Conservation (phyloP, 169 alveolate species). For the Plasmodium cynomolgi region DNA sequence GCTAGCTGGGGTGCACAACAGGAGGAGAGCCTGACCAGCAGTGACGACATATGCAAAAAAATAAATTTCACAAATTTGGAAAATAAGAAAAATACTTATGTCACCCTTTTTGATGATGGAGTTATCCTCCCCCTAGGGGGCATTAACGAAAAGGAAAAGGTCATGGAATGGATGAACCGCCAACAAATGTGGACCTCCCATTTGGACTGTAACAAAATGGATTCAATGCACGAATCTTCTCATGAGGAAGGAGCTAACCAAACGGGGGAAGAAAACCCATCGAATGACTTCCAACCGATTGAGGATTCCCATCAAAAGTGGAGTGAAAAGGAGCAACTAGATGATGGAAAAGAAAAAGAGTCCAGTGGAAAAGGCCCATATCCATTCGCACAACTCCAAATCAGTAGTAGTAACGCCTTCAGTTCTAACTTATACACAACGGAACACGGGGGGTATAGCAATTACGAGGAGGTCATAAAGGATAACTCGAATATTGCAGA, state of each 20-base stretch:
- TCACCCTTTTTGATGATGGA: background rate
- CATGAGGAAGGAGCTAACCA: background rate
- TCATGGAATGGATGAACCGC: background rate
- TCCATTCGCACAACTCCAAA: background rate
- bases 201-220: background rate
- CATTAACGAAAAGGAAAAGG: background rate
- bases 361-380: background rate
- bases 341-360: slow-evolving; percentile 6
- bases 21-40: background rate
- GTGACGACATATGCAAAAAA: background rate
- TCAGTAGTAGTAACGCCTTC: background rate
- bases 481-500: slow-evolving; percentile 1
- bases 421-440: background rate
- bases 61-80: slow-evolving; percentile 4
- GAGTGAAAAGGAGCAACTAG: background rate
- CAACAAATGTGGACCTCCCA: background rate
- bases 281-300: background rate
- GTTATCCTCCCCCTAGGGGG: background rate
- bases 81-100: background rate
- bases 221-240: background rate
- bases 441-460: slow-evolving; percentile 2
- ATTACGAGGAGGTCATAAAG: slow-evolving; percentile 13
- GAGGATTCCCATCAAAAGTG: background rate
- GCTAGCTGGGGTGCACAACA: background rate
- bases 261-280: background rate